These are phyloP conservation scores for Blastocystis sp. DNA, from an alignment of 352 stramenopile genomes.

Conservation along the genomic window DNA sequence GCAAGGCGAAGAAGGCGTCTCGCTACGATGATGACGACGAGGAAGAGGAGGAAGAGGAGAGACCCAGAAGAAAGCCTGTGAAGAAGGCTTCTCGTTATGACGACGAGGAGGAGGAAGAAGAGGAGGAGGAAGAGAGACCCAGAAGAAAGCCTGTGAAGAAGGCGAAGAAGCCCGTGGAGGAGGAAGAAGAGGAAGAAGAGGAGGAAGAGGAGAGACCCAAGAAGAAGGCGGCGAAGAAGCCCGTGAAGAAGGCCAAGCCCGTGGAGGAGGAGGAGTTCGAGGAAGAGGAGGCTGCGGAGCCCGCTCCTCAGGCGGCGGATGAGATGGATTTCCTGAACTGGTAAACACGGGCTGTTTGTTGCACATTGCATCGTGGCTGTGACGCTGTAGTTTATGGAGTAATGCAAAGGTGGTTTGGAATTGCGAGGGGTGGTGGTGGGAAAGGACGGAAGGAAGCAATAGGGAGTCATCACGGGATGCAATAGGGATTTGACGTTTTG, in stretches of 20 bases:
- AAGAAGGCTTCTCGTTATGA: neutral
- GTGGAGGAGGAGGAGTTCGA: neutral
- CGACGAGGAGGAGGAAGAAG: conserved; percentile 53
- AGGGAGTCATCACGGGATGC: no score
- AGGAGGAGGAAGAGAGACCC: no score
- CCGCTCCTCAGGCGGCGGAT: neutral
- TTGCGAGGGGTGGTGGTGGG: conserved; percentile 28
- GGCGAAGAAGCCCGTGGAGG: conserved; percentile 56
- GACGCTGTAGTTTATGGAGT: conserved; percentile 36
- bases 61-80: no score
- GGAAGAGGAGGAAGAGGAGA: conserved; percentile 48
- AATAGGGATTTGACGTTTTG: no score
- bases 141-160: conserved; percentile 17
- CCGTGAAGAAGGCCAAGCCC: neutral
- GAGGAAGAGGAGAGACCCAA: no score
- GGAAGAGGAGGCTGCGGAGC: conserved; percentile 3
- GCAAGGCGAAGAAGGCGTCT: no score
- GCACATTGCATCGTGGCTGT: neutral
- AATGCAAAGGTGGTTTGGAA: conserved; percentile 24
- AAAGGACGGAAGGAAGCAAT: conserved; percentile 37
- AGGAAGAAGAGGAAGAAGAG: conserved; percentile 34
- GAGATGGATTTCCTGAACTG: conserved; percentile 57
- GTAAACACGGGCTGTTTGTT: neutral
- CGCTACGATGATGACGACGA: conserved; percentile 49
- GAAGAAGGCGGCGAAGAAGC: neutral